A percentile compares a stretch with the other conserved stretches of the same genome.
Evolutionary conservation across 345 rosid genomes (phyloP).

Genomic region (Cardamine occulta): DNA sequence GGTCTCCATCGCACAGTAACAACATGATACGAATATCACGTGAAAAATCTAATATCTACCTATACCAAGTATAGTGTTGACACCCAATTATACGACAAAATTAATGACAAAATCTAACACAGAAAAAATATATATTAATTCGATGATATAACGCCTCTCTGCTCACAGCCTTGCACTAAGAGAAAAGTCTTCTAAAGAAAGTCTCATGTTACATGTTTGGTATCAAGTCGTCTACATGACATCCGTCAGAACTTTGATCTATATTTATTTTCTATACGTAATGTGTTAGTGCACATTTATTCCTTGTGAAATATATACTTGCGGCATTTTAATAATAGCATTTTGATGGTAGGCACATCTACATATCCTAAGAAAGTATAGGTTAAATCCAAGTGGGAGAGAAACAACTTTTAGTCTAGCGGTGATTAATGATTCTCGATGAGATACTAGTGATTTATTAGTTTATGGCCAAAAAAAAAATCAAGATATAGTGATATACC

Average conservation of each 20-base stretch:
- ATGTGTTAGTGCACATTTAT: neutral
- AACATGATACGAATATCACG: constrained; percentile 10
- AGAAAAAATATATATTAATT: neutral
- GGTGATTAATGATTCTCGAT: too few species aligned
- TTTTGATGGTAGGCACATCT: neutral
- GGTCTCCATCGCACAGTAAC: constrained; percentile 11
- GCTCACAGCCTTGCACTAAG: constrained; percentile 14
- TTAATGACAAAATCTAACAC: neutral
- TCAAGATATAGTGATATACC: too few species aligned
- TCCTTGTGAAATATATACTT: neutral
- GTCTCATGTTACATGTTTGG: constrained; percentile 10
- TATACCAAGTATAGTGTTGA: neutral
- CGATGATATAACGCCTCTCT: neutral
- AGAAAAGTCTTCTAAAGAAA: constrained; percentile 21
- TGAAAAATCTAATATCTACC: neutral
- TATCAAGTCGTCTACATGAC: constrained; percentile 17
- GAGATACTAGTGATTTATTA: too few species aligned
- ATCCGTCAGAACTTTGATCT: neutral
- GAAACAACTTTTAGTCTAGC: too few species aligned
- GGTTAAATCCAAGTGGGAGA: too few species aligned
- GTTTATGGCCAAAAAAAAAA: too few species aligned
- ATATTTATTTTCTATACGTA: neutral
- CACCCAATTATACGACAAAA: neutral
- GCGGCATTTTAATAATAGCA: neutral
- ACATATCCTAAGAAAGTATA: neutral